Conservation (phyloP, 192 early-diverging fungal species). For the Linnemannia schmuckeri region DNA sequence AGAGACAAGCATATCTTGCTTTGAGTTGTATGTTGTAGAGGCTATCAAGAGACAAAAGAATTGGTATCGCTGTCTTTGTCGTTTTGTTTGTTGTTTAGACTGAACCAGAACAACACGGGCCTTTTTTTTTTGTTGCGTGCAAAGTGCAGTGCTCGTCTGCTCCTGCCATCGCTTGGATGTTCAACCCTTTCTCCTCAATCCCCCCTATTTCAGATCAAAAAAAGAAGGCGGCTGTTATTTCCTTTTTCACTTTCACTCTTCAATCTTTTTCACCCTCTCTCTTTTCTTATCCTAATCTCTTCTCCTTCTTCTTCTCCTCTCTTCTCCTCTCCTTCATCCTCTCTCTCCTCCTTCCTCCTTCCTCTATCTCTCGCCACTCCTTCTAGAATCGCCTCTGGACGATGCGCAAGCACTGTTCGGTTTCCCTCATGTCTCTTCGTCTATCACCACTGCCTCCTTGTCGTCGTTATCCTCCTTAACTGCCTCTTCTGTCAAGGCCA, state of each 20-base stretch:
- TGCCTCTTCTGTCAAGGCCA: neutral
- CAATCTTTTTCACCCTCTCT: neutral
- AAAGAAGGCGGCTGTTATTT: neutral
- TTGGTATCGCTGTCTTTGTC: neutral
- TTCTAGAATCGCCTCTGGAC: constrained; percentile 32
- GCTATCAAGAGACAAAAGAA: no score
- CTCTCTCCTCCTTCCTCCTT: neutral
- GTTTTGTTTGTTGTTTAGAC: neutral
- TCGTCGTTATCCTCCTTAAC: constrained; percentile 39
- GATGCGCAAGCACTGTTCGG: constrained; percentile 44
- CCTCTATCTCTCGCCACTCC: neutral
- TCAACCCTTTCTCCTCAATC: neutral
- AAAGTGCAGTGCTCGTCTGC: constrained; percentile 2
- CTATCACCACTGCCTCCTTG: constrained; percentile 13
- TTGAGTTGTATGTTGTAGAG: neutral
- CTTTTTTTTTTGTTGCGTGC: neutral
- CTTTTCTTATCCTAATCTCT: no score
- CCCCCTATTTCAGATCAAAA: no score
- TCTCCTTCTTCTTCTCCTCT: neutral
- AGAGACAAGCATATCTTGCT: neutral
- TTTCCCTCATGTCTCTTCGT: constrained; percentile 38
- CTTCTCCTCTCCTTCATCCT: neutral
- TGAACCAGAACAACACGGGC: neutral
- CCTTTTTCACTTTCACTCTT: neutral
- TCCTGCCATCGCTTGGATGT: neutral